Conservation (phyloP, 768 basidiomycete genomes). For the Boletus subcaerulescens region DNA sequence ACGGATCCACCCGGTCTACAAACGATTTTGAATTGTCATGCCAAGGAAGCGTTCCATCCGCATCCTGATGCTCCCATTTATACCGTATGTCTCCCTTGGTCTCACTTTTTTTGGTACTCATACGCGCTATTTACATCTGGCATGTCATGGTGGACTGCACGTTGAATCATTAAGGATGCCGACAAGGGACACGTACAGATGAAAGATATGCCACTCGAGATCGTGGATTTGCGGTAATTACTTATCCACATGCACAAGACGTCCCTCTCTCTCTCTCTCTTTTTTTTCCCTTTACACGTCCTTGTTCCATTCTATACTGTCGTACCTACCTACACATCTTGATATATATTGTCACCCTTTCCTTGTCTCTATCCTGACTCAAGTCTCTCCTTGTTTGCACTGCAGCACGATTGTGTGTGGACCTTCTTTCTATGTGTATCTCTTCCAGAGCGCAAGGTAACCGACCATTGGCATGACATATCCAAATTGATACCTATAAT, state of each 20-base stretch:
- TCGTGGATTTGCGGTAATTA: constrained; percentile 69
- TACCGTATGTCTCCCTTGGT: constrained; percentile 52
- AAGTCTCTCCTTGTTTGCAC: neutral
- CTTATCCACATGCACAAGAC: neutral
- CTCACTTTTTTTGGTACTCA: neutral
- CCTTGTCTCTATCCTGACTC: neutral
- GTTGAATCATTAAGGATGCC: constrained; percentile 52
- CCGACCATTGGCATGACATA: constrained; percentile 1
- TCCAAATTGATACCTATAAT: neutral
- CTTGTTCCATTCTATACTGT: neutral
- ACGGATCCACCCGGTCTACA: constrained; percentile 85
- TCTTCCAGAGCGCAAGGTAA: constrained; percentile 5
- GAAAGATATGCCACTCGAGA: constrained; percentile 70
- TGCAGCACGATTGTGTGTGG: neutral
- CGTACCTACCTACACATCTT: no score
- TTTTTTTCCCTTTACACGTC: neutral
- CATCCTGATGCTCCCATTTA: constrained; percentile 84
- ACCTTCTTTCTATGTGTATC: constrained; percentile 7
- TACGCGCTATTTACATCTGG: neutral
- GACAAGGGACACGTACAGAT: constrained; percentile 84
- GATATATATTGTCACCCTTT: no score
- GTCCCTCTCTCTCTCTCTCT: no score
- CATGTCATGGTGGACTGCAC: neutral
- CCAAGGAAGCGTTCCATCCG: constrained; percentile 80
- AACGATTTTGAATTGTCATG: constrained; percentile 63